Conservation (phyloP, 2,329 filamentous ascomycete species). For the Penicillium fuscoglaucum region DNA sequence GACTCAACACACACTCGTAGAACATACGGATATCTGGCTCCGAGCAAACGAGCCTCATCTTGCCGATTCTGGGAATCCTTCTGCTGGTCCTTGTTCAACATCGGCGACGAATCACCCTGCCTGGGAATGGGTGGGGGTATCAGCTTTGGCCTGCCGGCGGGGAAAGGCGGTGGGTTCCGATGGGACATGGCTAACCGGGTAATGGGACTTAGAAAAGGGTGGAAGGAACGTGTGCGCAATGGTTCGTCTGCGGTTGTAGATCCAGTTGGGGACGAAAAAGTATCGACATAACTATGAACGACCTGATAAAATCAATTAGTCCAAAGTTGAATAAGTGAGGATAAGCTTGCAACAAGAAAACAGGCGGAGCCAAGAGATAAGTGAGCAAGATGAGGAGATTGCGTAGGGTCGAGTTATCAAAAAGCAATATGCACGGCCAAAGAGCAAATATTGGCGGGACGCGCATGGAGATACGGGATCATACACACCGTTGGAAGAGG, state of each 20-base stretch:
- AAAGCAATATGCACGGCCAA: not conserved
- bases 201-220: conserved; percentile 12
- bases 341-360: not conserved
- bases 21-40: conserved; percentile 18
- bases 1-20: not conserved
- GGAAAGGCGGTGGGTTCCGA: not conserved
- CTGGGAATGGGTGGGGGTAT: conserved; percentile 10
- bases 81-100: conserved; percentile 15
- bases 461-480: conserved; percentile 1
- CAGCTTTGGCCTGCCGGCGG: conserved; percentile 14
- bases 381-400: no score
- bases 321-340: not conserved
- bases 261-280: conserved; percentile 11
- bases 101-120: conserved; percentile 16
- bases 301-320: conserved; percentile 14
- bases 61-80: conserved; percentile 14
- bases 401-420: not conserved
- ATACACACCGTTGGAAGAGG: conserved; percentile 15
- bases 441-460: not conserved
- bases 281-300: conserved; percentile 24
- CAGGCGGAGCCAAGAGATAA: not conserved
- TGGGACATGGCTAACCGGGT: conserved; percentile 19
- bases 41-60: conserved; percentile 26
- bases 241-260: conserved; percentile 14
- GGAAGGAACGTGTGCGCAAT: conserved; percentile 13